Percentiles rank a stretch among this genome's conserved stretches.
Conservation (phyloP, 2,329 filamentous ascomycete genomes). For the Cladosporium sp. region DNA sequence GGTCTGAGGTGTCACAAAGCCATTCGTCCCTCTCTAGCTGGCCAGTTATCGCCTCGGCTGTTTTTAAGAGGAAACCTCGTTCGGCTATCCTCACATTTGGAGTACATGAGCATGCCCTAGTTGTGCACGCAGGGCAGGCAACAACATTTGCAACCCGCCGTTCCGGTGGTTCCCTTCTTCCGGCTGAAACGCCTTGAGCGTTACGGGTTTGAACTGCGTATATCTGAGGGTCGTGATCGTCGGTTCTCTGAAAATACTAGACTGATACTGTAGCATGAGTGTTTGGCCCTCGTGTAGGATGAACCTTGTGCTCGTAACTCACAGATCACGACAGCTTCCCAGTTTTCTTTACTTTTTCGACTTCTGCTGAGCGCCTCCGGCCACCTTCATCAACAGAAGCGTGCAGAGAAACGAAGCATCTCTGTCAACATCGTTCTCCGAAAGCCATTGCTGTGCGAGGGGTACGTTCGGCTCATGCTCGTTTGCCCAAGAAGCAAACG, state of each 20-base stretch:
- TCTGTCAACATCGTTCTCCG: neutral
- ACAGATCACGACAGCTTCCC: neutral
- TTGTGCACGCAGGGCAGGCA: neutral
- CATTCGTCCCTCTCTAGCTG: neutral
- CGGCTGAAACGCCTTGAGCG: neutral
- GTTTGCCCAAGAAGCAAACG: neutral
- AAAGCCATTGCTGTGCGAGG: neutral
- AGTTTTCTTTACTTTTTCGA: neutral
- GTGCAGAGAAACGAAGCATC: slow-evolving; percentile 3
- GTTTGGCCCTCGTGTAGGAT: neutral
- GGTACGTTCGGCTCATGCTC: neutral
- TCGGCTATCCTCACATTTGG: neutral
- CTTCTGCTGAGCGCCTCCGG: neutral
- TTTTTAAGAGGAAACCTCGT: neutral
- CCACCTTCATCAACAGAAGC: neutral
- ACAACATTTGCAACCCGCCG: neutral
- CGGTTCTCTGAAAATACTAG: neutral
- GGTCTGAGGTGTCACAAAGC: neutral
- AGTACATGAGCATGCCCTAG: neutral
- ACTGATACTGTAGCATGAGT: neutral
- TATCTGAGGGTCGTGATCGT: neutral
- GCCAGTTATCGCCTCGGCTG: neutral
- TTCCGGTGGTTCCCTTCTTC: neutral
- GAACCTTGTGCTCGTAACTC: neutral
- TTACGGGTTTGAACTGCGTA: neutral